These are phyloP conservation scores for Thermomyces lanuginosus DNA, from an alignment of 2,329 filamentous ascomycete genomes.

Conservation along the genomic window DNA sequence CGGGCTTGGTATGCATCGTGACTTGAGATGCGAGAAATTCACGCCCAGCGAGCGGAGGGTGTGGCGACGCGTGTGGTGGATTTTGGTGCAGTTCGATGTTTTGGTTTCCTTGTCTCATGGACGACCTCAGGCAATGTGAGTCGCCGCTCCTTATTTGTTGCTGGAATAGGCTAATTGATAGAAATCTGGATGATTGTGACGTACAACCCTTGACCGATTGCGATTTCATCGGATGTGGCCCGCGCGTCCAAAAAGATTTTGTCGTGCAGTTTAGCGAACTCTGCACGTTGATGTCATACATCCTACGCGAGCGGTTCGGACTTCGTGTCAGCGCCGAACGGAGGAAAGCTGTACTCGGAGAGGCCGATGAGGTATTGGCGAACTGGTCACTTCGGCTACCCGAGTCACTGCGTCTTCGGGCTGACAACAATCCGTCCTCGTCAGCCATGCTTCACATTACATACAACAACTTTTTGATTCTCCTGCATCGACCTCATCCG, in stretches of 20 bases:
- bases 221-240: slow-evolving; percentile 34
- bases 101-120: slow-evolving; percentile 33
- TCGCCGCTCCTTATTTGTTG: neutral
- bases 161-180: slow-evolving; percentile 7
- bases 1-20: slow-evolving; percentile 39
- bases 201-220: slow-evolving; percentile 28
- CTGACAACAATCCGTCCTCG: slow-evolving; percentile 28
- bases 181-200: slow-evolving; percentile 36
- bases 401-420: slow-evolving; percentile 24
- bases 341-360: slow-evolving; percentile 25
- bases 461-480: slow-evolving; percentile 31
- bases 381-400: slow-evolving; percentile 28
- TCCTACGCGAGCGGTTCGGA: slow-evolving; percentile 27
- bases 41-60: slow-evolving; percentile 26
- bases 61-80: slow-evolving; percentile 30
- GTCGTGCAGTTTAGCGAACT: slow-evolving; percentile 35
- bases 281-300: slow-evolving; percentile 35
- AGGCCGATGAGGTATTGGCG: slow-evolving; percentile 26
- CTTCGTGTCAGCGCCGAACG: slow-evolving; percentile 23
- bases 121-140: slow-evolving; percentile 35
- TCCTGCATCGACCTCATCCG: slow-evolving; percentile 30
- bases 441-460: slow-evolving; percentile 29
- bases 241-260: slow-evolving; percentile 28
- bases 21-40: slow-evolving; percentile 26
- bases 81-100: slow-evolving; percentile 29